Percentiles rank a stretch among this genome's conserved stretches.
Conservation (phyloP, 2,329 filamentous ascomycete genomes). For the Cladosporium sp. region DNA sequence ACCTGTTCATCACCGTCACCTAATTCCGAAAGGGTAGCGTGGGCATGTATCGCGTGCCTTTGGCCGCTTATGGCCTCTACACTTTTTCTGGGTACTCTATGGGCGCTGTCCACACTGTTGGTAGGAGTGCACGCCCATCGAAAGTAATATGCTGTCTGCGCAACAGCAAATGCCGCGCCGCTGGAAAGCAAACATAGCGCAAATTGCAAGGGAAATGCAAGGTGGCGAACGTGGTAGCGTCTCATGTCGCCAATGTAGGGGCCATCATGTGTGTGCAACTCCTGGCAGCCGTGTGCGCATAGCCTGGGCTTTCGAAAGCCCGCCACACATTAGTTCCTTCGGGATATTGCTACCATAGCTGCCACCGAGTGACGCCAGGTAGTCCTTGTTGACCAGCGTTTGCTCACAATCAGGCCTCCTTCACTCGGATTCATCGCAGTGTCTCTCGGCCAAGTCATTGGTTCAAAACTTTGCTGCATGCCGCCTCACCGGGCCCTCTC, state of each 20-base stretch:
- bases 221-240: not conserved
- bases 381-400: not conserved
- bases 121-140: not conserved
- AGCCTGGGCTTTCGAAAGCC: not conserved
- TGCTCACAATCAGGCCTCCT: not conserved
- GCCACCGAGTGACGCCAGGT: not conserved
- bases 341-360: not conserved
- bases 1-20: not conserved
- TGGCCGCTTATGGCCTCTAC: not conserved
- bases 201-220: not conserved
- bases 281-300: not conserved
- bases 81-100: not conserved
- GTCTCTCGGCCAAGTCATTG: not conserved
- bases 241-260: not conserved
- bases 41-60: not conserved
- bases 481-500: conserved; percentile 5
- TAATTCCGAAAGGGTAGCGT: not conserved
- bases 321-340: not conserved
- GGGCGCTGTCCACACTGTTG: not conserved
- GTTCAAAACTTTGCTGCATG: not conserved
- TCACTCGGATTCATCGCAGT: not conserved
- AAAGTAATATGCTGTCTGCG: not conserved
- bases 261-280: not conserved
- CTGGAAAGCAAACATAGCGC: not conserved
- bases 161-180: not conserved